These are phyloP conservation scores for Candida dubliniensis DNA, from an alignment of 1,139 yeast genomes.

Conservation along the genomic window DNA sequence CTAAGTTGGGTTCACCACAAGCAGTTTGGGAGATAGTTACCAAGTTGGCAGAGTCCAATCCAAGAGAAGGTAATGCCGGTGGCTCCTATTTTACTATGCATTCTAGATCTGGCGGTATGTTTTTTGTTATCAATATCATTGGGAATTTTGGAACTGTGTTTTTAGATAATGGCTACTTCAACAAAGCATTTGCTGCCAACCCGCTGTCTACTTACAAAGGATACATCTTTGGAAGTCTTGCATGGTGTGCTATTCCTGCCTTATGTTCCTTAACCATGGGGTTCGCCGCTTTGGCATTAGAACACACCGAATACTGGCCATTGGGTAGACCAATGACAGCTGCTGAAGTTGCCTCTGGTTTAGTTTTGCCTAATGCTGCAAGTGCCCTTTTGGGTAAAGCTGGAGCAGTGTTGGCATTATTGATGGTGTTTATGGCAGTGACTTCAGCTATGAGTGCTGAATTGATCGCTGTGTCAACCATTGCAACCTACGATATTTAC, in stretches of 20 bases:
- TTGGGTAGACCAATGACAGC: conserved; percentile 65
- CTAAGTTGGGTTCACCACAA: conserved; percentile 77
- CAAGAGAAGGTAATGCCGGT: conserved; percentile 76
- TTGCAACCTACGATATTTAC: conserved; percentile 82
- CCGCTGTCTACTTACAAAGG: conserved; percentile 90
- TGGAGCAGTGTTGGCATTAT: conserved; percentile 78
- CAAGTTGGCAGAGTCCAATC: conserved; percentile 54
- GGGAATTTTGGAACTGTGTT: conserved; percentile 91
- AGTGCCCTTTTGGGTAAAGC: conserved; percentile 81
- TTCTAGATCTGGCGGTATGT: conserved; percentile 75
- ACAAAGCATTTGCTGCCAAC: conserved; percentile 83
- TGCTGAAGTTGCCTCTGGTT: conserved; percentile 74
- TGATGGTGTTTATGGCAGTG: conserved; percentile 80
- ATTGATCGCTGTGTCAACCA: conserved; percentile 81
- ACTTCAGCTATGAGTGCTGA: conserved; percentile 86
- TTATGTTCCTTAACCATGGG: conserved; percentile 84
- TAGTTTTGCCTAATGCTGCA: conserved; percentile 85
- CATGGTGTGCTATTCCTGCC: conserved; percentile 91
- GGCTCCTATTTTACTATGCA: conserved; percentile 77
- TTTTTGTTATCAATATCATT: conserved; percentile 77
- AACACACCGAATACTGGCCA: conserved; percentile 69
- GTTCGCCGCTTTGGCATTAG: conserved; percentile 71
- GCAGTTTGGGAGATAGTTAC: conserved; percentile 70
- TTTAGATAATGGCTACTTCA: conserved; percentile 87
- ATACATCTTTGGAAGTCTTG: conserved; percentile 83